Percentiles rank a stretch among this genome's conserved stretches.
These are phyloP conservation scores for Thelephora terrestris DNA, from an alignment of 1,284 basidiomycete genomes.

Conservation along the genomic window DNA sequence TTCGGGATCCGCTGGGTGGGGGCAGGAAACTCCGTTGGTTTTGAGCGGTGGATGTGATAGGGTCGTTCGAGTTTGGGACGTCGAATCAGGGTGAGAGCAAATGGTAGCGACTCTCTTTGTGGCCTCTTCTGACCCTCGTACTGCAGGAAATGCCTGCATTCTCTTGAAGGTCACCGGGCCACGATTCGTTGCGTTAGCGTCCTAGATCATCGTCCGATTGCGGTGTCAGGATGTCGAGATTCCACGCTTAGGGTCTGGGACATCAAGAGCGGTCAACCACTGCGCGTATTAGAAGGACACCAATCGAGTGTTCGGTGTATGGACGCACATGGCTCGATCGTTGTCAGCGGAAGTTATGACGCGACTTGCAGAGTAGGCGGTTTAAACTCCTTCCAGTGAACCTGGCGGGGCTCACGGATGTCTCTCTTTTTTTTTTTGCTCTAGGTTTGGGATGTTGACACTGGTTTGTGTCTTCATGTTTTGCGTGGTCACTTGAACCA, in stretches of 20 bases:
- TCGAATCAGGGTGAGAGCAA: slow-evolving; percentile 60
- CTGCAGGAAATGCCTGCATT: slow-evolving; percentile 68
- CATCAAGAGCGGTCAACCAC: slow-evolving; percentile 63
- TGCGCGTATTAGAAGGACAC: slow-evolving; percentile 76
- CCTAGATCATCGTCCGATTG: slow-evolving; percentile 79
- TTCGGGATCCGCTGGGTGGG: slow-evolving; percentile 59
- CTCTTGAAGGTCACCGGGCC: slow-evolving; percentile 78
- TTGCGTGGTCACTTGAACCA: slow-evolving; percentile 87
- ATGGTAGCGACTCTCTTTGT: slow-evolving; percentile 1
- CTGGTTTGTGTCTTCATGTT: slow-evolving; percentile 65
- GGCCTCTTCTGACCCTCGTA: neutral
- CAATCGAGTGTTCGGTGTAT: slow-evolving; percentile 78
- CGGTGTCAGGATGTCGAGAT: slow-evolving; percentile 86
- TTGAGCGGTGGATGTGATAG: slow-evolving; percentile 94
- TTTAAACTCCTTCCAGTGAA: neutral
- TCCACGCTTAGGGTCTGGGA: slow-evolving; percentile 90
- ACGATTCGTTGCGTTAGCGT: slow-evolving; percentile 91
- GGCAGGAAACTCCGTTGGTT: slow-evolving; percentile 58
- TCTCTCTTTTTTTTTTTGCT: slow-evolving; percentile 2
- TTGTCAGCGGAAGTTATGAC: slow-evolving; percentile 89
- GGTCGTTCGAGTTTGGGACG: slow-evolving; percentile 86
- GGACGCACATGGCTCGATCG: slow-evolving; percentile 74
- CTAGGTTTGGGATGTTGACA: slow-evolving; percentile 64
- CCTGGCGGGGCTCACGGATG: slow-evolving; percentile 5
- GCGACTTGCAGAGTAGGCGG: slow-evolving; percentile 64